phyloP scores from a whole-genome alignment of 345 rosid genomes.

The Acer campestre region DNA sequence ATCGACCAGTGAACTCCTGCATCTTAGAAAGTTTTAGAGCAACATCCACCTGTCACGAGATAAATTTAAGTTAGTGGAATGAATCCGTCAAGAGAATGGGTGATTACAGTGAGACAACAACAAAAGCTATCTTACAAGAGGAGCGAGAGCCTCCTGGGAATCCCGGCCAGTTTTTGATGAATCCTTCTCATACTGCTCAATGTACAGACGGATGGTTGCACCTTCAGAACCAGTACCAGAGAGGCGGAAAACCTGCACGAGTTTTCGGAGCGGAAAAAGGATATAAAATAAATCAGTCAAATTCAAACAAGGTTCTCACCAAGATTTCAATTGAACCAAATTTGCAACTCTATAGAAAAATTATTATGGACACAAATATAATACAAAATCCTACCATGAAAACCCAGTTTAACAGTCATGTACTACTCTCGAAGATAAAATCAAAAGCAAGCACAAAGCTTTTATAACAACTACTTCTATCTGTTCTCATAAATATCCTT shows the following conservation, averaged over 20 bases:
- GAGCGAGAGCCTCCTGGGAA: constrained; percentile 87
- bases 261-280: neutral
- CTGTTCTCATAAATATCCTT: neutral
- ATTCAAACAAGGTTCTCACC: neutral
- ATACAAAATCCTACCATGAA: neutral
- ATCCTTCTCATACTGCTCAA: constrained; percentile 97
- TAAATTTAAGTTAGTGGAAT: constrained; percentile 16
- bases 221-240: constrained; percentile 99
- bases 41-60: constrained; percentile 69
- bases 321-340: neutral
- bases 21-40: constrained; percentile 94
- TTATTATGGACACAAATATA: no score
- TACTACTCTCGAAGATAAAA: neutral
- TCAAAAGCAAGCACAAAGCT: neutral
- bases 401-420: neutral
- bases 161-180: constrained; percentile 86
- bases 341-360: neutral
- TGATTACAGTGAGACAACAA: neutral
- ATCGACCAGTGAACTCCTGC: constrained; percentile 91
- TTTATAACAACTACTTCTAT: neutral
- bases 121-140: constrained; percentile 60
- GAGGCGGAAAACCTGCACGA: constrained; percentile 84
- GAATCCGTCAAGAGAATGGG: neutral
- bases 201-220: constrained; percentile 94
- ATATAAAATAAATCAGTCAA: constrained; percentile 3